These are phyloP conservation scores for Quercus variabilis DNA, from an alignment of 306 rosid species.

Conservation along the genomic window DNA sequence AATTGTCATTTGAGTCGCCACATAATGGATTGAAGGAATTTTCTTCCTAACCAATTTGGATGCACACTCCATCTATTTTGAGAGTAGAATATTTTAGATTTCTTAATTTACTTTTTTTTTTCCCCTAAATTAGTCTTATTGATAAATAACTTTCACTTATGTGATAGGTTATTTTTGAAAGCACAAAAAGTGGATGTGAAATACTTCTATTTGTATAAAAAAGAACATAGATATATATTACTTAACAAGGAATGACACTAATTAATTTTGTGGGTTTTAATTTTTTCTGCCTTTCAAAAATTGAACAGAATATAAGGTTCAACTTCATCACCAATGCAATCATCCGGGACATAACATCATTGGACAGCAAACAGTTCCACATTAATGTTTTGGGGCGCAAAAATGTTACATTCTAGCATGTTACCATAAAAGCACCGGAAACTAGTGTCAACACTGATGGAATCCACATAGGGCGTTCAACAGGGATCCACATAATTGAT, in stretches of 20 bases:
- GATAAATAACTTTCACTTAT: too few relatives aligned
- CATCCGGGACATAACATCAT: slow-evolving; percentile 21
- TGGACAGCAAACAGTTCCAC: slow-evolving; percentile 43
- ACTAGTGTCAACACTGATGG: slow-evolving; percentile 47
- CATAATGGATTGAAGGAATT: too few relatives aligned
- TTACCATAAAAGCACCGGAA: slow-evolving; percentile 29
- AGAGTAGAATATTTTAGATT: too few relatives aligned
- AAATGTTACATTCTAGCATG: slow-evolving; percentile 24
- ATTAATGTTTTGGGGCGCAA: slow-evolving; percentile 29
- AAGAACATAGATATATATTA: too few relatives aligned
- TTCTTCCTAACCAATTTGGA: too few relatives aligned
- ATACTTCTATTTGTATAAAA: too few relatives aligned
- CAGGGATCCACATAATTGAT: slow-evolving; percentile 24
- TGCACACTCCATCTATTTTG: too few relatives aligned
- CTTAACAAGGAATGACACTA: neutral
- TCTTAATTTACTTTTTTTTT: too few relatives aligned
- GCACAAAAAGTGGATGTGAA: too few relatives aligned
- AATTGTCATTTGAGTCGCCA: too few relatives aligned
- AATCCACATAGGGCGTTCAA: slow-evolving; percentile 45
- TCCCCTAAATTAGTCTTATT: too few relatives aligned
- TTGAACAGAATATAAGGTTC: slow-evolving; percentile 34
- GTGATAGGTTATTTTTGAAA: too few relatives aligned
- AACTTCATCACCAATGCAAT: slow-evolving; percentile 26
- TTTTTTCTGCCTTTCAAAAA: neutral
- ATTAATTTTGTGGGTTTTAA: neutral